Percentiles rank a stretch among this genome's conserved stretches.
These are phyloP conservation scores for Annulohypoxylon nitens DNA, from an alignment of 495 filamentous ascomycete genomes.

Conservation along the genomic window DNA sequence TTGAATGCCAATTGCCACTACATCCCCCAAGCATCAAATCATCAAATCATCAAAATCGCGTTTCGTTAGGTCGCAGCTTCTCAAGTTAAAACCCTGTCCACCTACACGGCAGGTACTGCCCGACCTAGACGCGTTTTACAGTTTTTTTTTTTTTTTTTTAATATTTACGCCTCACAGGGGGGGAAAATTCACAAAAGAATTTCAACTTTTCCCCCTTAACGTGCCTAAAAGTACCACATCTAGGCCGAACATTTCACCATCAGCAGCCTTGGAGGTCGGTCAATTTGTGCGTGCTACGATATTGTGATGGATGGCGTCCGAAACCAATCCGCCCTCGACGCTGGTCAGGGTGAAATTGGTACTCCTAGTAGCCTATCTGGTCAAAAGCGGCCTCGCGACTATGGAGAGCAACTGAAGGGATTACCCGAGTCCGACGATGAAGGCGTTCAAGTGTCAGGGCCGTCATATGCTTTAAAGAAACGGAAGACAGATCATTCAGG, in stretches of 20 bases:
- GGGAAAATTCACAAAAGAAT: not conserved
- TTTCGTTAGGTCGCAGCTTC: slow-evolving; percentile 1
- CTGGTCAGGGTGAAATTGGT: slow-evolving; percentile 20
- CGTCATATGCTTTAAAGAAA: slow-evolving; percentile 42
- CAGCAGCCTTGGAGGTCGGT: not conserved
- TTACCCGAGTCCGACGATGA: slow-evolving; percentile 43
- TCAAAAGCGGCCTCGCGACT: slow-evolving; percentile 44
- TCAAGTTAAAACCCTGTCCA: not conserved
- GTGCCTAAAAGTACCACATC: not conserved
- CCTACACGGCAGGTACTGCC: not conserved
- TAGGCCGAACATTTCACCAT: not conserved
- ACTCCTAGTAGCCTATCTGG: slow-evolving; percentile 19
- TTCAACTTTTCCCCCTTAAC: not conserved
- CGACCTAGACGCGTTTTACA: slow-evolving; percentile 1
- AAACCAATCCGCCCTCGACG: slow-evolving; percentile 9
- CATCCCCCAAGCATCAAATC: not conserved
- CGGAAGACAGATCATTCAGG: slow-evolving; percentile 28
- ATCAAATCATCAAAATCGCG: not conserved
- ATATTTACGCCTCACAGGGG: not conserved
- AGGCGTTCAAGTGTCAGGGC: not conserved
- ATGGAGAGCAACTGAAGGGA: slow-evolving; percentile 49
- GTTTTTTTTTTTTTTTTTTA: no score
- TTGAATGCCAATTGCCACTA: not conserved
- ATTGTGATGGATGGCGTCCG: slow-evolving; percentile 24
- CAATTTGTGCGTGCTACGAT: slow-evolving; percentile 5